These are phyloP conservation scores for Cronartium ribicola DNA, from an alignment of 1,284 basidiomycete species.

Conservation along the genomic window DNA sequence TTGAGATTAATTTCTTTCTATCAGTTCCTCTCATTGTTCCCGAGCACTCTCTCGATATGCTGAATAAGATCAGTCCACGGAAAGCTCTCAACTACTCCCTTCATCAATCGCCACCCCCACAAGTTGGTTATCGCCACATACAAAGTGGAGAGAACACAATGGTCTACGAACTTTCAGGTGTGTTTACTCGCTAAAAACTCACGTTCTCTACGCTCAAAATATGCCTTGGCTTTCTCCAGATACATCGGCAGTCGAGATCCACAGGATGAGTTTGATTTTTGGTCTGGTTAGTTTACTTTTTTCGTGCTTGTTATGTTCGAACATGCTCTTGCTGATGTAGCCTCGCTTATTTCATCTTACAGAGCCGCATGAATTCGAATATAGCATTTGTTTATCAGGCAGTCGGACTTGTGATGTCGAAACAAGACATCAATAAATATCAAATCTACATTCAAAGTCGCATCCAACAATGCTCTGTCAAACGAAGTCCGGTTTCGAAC, in stretches of 20 bases:
- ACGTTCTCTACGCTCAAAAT: background rate
- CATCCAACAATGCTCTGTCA: slow-evolving; percentile 24
- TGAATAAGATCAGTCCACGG: slow-evolving; percentile 23
- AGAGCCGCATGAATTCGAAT: slow-evolving; percentile 9
- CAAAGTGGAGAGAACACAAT: slow-evolving; percentile 6
- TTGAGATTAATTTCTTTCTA: background rate
- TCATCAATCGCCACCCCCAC: background rate
- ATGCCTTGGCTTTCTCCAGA: slow-evolving; percentile 6
- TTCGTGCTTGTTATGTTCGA: background rate
- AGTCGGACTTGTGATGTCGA: slow-evolving; percentile 8
- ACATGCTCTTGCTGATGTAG: background rate
- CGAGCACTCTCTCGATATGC: slow-evolving; percentile 14
- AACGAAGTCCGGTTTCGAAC: slow-evolving; percentile 9
- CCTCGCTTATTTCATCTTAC: background rate
- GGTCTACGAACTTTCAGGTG: slow-evolving; percentile 22
- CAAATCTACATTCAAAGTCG: slow-evolving; percentile 15
- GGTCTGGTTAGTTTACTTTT: slow-evolving; percentile 23
- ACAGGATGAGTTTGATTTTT: slow-evolving; percentile 31
- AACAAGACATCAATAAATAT: slow-evolving; percentile 16
- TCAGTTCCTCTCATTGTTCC: slow-evolving; percentile 37
- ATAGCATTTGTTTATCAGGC: slow-evolving; percentile 18
- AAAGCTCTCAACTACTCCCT: slow-evolving; percentile 39
- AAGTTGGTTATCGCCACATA: slow-evolving; percentile 8
- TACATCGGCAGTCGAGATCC: slow-evolving; percentile 20
- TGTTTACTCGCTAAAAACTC: background rate